These are phyloP conservation scores for Fusarium humuli DNA, from an alignment of 2,329 filamentous ascomycete genomes.

Conservation along the genomic window DNA sequence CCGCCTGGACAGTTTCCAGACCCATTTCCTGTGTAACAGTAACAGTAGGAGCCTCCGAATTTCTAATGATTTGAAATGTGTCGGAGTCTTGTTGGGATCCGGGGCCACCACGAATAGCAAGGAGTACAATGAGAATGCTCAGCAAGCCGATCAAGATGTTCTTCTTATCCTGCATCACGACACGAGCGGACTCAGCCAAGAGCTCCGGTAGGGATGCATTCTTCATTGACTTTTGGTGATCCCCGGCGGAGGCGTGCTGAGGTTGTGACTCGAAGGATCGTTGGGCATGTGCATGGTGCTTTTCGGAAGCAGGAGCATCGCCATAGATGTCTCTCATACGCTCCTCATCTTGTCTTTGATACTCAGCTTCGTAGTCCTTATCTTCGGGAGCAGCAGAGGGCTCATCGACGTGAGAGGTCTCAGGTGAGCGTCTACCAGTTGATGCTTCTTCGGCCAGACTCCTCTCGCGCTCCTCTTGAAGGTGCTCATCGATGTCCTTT, in stretches of 20 bases:
- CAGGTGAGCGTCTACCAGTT: neutral
- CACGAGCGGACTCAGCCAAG: constrained; percentile 63
- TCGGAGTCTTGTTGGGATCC: constrained; percentile 39
- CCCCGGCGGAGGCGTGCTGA: constrained; percentile 35
- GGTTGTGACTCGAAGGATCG: constrained; percentile 11
- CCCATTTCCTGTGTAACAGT: constrained; percentile 40
- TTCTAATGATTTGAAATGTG: constrained; percentile 48
- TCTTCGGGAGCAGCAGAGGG: constrained; percentile 25
- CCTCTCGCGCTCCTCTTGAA: constrained; percentile 36
- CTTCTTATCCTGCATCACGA: constrained; percentile 68
- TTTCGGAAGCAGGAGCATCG: constrained; percentile 18
- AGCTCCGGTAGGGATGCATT: constrained; percentile 65
- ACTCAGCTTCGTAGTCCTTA: constrained; percentile 46
- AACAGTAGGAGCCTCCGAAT: constrained; percentile 42
- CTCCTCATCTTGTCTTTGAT: constrained; percentile 60
- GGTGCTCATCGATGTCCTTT: constrained; percentile 39
- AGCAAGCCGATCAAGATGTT: constrained; percentile 69
- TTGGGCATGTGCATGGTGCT: constrained; percentile 11
- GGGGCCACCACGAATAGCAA: constrained; percentile 56
- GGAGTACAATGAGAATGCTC: constrained; percentile 63
- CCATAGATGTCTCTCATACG: constrained; percentile 65
- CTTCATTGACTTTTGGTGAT: constrained; percentile 50
- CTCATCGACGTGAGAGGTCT: constrained; percentile 32
- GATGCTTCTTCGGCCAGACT: constrained; percentile 30
- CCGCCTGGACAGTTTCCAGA: constrained; percentile 10